These are phyloP conservation scores for Plectranthus barbatus DNA, from an alignment of 257 asterid genomes.

Conservation along the genomic window DNA sequence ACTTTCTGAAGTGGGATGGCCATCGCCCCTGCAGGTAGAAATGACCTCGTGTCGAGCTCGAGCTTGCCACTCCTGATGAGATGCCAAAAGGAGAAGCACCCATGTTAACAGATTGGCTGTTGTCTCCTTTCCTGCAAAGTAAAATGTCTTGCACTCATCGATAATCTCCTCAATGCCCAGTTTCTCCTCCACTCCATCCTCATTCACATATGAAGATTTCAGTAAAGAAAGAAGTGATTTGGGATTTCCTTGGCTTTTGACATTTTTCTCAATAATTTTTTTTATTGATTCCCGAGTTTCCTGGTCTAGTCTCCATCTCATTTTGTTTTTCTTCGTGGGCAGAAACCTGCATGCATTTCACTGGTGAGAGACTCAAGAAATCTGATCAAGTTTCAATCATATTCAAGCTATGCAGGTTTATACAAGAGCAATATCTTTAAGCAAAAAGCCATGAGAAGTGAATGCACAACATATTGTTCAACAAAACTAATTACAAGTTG, in stretches of 20 bases:
- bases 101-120: conserved; percentile 64
- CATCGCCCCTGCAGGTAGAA: conserved; percentile 15
- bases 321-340: conserved; percentile 50
- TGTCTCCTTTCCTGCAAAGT: conserved; percentile 75
- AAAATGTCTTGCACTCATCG: conserved; percentile 69
- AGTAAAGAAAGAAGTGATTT: conserved; percentile 18
- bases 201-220: conserved; percentile 18
- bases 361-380: background rate
- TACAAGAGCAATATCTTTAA: no score
- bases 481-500: no score
- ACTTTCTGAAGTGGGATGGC: conserved; percentile 21
- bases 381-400: background rate
- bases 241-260: conserved; percentile 19
- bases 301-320: conserved; percentile 44
- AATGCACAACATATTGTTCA: background rate
- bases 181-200: conserved; percentile 40
- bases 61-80: conserved; percentile 61
- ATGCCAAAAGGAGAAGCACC: conserved; percentile 57
- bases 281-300: conserved; percentile 46
- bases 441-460: no score
- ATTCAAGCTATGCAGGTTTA: no score
- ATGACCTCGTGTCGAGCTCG: conserved; percentile 55
- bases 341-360: conserved; percentile 31
- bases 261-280: conserved; percentile 24
- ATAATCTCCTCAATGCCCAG: conserved; percentile 42